Base-by-base conservation (phyloP, 2,329 filamentous ascomycete species). In the Plenodomus lindquistii region DNA sequence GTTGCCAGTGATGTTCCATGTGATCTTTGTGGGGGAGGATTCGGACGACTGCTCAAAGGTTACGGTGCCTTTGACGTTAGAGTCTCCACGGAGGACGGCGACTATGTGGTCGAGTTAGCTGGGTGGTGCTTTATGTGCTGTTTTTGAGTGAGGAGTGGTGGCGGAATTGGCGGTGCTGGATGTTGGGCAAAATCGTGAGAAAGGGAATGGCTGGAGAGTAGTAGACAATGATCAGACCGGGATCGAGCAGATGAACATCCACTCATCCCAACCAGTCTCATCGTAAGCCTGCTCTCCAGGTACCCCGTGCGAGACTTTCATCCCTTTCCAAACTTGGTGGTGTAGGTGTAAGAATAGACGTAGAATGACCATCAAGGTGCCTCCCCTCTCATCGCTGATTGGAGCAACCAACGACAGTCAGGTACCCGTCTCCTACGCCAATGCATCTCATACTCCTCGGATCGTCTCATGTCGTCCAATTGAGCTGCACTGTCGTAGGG, bases 51-150 rank as follows among this genome's bases (percentile, higher is more conserved):
- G 94, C 83, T 96, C 91, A 78, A 99, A 97, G 80, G 85, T 88
- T 73, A 99, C 88, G 78, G 89, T 94, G 72, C 94, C 94, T 74
- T 85, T 81, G 83, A 99, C 81, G 82, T 92, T 96, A 77, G 91
- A 91, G 85, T 97, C 94, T 85, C 94, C 94, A 79, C 94, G 93
- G 82, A 99, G 80, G 76, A 96, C 91, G 80, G 89, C 89, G 81
- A 97, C 94, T 97, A 72, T 52, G 10, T 15, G 10, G 16, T n/a
- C 9, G 27, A 19, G 47, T 53, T 52, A 59, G 50, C 42, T 37
- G 22, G 22, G 22, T n/a, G n/a, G n/a, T n/a, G n/a, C n/a, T n/a
- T n/a, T n/a, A n/a, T n/a, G n/a, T n/a, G 22, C 22, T 24, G 22
- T 24, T 24, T n/a, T n/a, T n/a, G n/a, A n/a, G n/a, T n/a, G n/a